Conservation (phyloP, 176 grass and related monocot genomes). For the Neostapfia colusana region DNA sequence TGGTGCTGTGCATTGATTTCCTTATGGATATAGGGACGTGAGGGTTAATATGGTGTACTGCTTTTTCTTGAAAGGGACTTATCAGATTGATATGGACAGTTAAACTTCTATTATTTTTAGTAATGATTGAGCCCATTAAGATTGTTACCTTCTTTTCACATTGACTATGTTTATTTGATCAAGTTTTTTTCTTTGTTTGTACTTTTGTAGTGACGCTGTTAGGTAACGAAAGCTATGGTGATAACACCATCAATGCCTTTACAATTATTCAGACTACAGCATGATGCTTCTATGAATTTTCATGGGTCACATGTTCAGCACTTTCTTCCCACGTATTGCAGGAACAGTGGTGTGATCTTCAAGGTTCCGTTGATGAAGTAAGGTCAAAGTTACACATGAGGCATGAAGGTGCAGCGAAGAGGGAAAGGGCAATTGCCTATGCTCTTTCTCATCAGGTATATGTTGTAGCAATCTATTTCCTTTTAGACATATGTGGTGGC, state of each 20-base stretch:
- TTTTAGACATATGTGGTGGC: neutral
- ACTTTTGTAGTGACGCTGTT: slow-evolving; percentile 28
- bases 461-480: neutral
- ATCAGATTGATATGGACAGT: slow-evolving; percentile 33
- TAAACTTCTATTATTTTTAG: slow-evolving; percentile 25
- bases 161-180: slow-evolving; percentile 31
- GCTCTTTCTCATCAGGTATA: slow-evolving; percentile 69
- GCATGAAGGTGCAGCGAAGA: slow-evolving; percentile 65
- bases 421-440: slow-evolving; percentile 70
- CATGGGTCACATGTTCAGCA: neutral
- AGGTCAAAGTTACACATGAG: slow-evolving; percentile 69
- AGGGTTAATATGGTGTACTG: slow-evolving; percentile 14
- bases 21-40: slow-evolving; percentile 4
- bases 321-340: slow-evolving; percentile 5
- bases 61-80: slow-evolving; percentile 47
- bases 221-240: slow-evolving; percentile 39
- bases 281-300: neutral
- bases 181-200: slow-evolving; percentile 1
- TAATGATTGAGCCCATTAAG: slow-evolving; percentile 39
- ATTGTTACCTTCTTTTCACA: slow-evolving; percentile 21
- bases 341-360: slow-evolving; percentile 77
- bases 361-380: slow-evolving; percentile 58
- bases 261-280: slow-evolving; percentile 14
- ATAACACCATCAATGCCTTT: slow-evolving; percentile 27
- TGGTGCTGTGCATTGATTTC: neutral